These are phyloP conservation scores for Ocimum tenuiflorum DNA, from an alignment of 257 asterid species.

Conservation along the genomic window DNA sequence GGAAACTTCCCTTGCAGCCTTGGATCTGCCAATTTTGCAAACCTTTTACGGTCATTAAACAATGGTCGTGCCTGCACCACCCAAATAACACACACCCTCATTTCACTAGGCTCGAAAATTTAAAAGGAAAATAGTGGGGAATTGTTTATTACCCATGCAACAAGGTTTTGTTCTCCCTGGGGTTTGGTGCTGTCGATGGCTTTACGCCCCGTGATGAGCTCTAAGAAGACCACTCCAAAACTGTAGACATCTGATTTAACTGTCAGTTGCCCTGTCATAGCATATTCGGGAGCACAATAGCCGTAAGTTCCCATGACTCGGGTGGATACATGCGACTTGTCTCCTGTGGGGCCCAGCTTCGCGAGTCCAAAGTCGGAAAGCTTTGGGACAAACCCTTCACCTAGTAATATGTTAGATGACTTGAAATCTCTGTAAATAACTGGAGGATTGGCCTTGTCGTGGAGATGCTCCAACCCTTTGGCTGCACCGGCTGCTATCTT, in stretches of 20 bases:
- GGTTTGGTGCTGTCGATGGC: constrained; percentile 79
- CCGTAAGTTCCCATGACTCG: constrained; percentile 99
- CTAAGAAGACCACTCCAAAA: constrained; percentile 90
- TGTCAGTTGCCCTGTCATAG: constrained; percentile 96
- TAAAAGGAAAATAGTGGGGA: background rate
- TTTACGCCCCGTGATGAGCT: constrained; percentile 96
- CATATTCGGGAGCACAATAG: constrained; percentile 98
- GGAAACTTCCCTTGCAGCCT: constrained; percentile 77
- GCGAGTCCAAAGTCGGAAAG: constrained; percentile 97
- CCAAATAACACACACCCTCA: background rate
- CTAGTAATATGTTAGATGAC: constrained; percentile 92
- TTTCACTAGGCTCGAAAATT: background rate
- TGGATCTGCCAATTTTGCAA: constrained; percentile 82
- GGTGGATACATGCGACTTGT: constrained; percentile 95
- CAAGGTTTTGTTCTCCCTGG: constrained; percentile 92
- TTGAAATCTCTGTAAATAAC: constrained; percentile 94
- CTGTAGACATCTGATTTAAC: constrained; percentile 99
- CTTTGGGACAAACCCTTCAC: constrained; percentile 71
- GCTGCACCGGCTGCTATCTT: constrained; percentile 99
- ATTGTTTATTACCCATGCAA: constrained; percentile 58
- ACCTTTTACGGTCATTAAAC: constrained; percentile 79
- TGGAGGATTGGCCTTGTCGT: constrained; percentile 96
- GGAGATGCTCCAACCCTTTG: constrained; percentile 91
- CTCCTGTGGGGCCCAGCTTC: constrained; percentile 99
- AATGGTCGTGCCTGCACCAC: constrained; percentile 75